Conservation (phyloP, 177 flowering plant genomes). For the Telopea speciosissima region DNA sequence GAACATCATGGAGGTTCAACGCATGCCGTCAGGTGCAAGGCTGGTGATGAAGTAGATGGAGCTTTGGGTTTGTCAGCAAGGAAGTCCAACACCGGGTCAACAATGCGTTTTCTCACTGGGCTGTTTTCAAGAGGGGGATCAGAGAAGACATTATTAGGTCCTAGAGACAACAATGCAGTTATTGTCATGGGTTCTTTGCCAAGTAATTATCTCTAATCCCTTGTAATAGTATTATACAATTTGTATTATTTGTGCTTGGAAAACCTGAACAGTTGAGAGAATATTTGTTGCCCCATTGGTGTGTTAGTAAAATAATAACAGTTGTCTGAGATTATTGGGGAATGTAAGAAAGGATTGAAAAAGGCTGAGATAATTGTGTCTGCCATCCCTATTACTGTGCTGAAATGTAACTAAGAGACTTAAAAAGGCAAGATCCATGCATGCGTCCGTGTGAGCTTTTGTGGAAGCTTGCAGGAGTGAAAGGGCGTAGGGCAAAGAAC, state of each 20-base stretch:
- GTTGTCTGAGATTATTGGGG: neutral
- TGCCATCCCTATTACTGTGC: no score
- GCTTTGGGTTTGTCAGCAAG: conserved; percentile 19
- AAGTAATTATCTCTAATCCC: conserved; percentile 39
- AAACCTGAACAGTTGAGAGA: conserved; percentile 2
- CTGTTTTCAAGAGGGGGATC: conserved; percentile 43
- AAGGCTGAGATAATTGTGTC: neutral
- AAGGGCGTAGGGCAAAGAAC: no score
- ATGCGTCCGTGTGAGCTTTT: no score
- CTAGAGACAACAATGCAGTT: conserved; percentile 36
- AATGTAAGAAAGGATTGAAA: neutral
- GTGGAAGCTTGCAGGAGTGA: no score
- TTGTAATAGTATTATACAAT: conserved; percentile 12
- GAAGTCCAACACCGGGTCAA: conserved; percentile 26
- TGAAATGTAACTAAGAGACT: no score
- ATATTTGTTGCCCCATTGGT: conserved; percentile 13
- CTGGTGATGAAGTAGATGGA: conserved; percentile 12
- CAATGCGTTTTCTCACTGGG: conserved; percentile 48
- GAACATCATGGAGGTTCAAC: conserved; percentile 7
- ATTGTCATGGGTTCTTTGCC: conserved; percentile 87
- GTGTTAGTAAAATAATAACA: neutral
- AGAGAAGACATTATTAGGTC: conserved; percentile 22
- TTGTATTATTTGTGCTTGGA: conserved; percentile 7
- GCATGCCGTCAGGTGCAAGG: conserved; percentile 12
- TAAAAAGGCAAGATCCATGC: no score